phyloP scores from a whole-genome alignment of 805 yeast species.

The Kuraishia cidri region DNA sequence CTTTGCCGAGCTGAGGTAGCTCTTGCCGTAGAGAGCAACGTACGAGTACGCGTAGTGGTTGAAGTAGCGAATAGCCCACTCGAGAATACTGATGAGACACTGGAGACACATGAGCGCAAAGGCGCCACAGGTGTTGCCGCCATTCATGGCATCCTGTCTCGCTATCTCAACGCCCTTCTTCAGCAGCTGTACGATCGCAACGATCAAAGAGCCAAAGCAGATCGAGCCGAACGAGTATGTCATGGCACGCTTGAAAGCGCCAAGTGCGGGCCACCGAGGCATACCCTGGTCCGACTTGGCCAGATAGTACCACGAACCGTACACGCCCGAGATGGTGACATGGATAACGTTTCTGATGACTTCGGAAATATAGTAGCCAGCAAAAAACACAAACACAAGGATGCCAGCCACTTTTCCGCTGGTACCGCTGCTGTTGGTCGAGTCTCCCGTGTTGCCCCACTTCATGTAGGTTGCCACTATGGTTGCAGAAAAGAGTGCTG shows the following conservation, averaged over 20 bases:
- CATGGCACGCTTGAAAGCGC: constrained; percentile 46
- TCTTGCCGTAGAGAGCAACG: constrained; percentile 79
- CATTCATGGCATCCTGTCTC: constrained; percentile 23
- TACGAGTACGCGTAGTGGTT: constrained; percentile 87
- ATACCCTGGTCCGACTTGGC: constrained; percentile 67
- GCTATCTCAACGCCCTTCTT: constrained; percentile 43
- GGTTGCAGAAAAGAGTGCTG: constrained; percentile 55
- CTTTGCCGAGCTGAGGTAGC: constrained; percentile 66
- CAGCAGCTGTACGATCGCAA: constrained; percentile 59
- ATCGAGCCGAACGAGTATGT: constrained; percentile 11
- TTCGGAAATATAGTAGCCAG: constrained; percentile 78
- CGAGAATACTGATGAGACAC: constrained; percentile 37
- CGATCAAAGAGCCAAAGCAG: constrained; percentile 44
- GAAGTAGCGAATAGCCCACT: constrained; percentile 79
- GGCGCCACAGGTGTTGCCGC: constrained; percentile 11
- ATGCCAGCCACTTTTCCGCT: constrained; percentile 56
- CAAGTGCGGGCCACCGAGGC: constrained; percentile 67
- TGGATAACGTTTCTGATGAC: constrained; percentile 70
- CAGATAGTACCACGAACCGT: constrained; percentile 79
- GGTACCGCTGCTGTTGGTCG: no score
- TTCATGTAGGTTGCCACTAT: constrained; percentile 74
- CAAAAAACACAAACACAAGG: constrained; percentile 62
- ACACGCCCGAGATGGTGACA: constrained; percentile 67
- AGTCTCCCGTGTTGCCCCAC: constrained; percentile 44
- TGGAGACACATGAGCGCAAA: constrained; percentile 10